Base-by-base conservation (phyloP, 345 rosid species). In the Brassica carinata region DNA sequence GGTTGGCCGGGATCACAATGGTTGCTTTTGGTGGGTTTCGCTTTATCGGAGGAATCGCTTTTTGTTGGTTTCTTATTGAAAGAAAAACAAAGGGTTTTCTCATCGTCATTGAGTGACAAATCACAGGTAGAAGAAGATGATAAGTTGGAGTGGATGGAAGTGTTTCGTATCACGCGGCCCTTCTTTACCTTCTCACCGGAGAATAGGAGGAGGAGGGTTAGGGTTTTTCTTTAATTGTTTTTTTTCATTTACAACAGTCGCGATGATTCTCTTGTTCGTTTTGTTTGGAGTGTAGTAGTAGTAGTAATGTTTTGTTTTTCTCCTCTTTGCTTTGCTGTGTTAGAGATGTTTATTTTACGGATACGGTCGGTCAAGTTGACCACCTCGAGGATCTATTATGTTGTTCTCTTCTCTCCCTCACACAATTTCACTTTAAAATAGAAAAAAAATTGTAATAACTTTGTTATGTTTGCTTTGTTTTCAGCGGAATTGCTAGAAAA, bases 131-230 rank as follows among this genome's bases (percentile, higher is more conserved):
- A 19, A 19, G 23, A 19, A 19, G 85, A 89, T 85, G 94, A 62
- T 88, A 71, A 93, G 87, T 8, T 89, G 87, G 92, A 82, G 89
- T 62, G 96, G 94, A 59, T 79, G 89, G 1, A 48, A 13, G 58
- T 92, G 98, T 84, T 94, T 91, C n/a, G 84, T 33, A 91, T 64
- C 85, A 92, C 76, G 94, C 90, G 13, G 89, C 91, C 57, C 90
- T 92, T 23, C 87, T 91, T 11, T 91, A 88, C 79, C 84, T 92
- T 34, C 96, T 94, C 45, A 97, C 74, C 82, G 97, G 77, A 88
- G 90, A 77, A 89, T n/a, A 48, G 55, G 55, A 5, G 33, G 33
- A n/a, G 55, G 55, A 4, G 4, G 14, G 55, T 65, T 38, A 30
- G 3, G 5, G 33, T 59, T 14, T 14, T 23, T n/a, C 61, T 36